Evolutionary conservation across 177 flowering plant genomes (phyloP).

Genomic region (Telopea speciosissima): DNA sequence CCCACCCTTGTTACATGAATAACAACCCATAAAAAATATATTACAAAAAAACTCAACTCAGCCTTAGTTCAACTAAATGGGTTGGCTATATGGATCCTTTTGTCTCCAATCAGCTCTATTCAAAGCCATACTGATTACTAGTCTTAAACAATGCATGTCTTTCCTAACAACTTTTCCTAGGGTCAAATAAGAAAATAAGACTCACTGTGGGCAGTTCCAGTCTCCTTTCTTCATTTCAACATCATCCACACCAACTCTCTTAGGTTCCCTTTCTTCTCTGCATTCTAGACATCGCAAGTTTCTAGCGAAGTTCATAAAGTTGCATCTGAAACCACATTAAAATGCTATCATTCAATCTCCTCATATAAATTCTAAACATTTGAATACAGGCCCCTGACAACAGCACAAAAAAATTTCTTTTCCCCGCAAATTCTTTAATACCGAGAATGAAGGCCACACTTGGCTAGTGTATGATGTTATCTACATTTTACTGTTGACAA

Average conservation of each 20-base stretch:
- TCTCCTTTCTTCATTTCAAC: constrained; percentile 78
- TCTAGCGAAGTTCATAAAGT: constrained; percentile 68
- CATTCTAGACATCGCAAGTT: constrained; percentile 58
- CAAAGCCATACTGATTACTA: no score
- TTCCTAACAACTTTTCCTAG: no score
- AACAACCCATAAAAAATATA: no score
- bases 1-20: no score
- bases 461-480: no score
- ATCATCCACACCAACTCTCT: constrained; percentile 23
- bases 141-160: no score
- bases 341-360: background rate
- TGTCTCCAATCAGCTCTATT: no score
- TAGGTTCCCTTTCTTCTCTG: constrained; percentile 52
- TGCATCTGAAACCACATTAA: constrained; percentile 50
- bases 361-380: no score
- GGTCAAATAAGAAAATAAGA: constrained; percentile 1
- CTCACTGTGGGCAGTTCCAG: constrained; percentile 79
- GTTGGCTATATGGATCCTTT: no score
- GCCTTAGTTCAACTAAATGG: no score
- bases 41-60: no score
- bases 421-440: background rate
- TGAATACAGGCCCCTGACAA: background rate
- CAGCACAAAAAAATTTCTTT: background rate
- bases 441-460: no score
- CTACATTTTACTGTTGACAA: background rate